Evolutionary conservation across 2,329 filamentous ascomycete genomes (phyloP), one percentile per base, ranked within the genome.

Genomic region (Geosmithia flava): DNA sequence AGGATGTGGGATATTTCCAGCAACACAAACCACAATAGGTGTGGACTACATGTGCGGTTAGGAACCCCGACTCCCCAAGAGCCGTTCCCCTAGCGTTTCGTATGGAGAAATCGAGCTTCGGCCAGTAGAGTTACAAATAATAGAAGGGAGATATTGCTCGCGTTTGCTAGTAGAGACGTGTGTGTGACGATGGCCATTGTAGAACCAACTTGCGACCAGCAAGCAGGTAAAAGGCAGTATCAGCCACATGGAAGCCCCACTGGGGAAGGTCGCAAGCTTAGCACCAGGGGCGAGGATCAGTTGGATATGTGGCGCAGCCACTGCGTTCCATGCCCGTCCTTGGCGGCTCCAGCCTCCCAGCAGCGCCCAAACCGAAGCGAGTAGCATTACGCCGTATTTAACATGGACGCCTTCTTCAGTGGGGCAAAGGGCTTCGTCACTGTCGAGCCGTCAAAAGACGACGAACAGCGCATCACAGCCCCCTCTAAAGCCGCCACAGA

Each of bases 1-100:
- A 3, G 33, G 33, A 37, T 16, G 33, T 37, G 33, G 33, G 43
- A 39, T 20, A 30, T 29, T 41, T 27, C 46, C 20, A 42, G 46
- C 40, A 51, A 54, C 48, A 50, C 48, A 48, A 51, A 52, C 45
- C 53, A 23, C 50, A 49, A 45, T 33, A 45, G 50, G 50, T 52
- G 51, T 50, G 49, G 56, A 51, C 60, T 60, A 61, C 62, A 64
- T 66, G 47, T 33, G 47, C 41, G n/a, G 27, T 37, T 15, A 20
- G 29, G 19, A 30, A 11, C 41, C 33, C 23, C 29, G 44, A 45
- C 44, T 45, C 44, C 33, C 23, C 15, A 20, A 33, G 44, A 45
- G 44, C 16, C 44, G 44, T 45, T 27, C 44, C 23, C 30, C 27
- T 17, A 27, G 33, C 33, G 33, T 16, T 3, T 13, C 33, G 33